Percentiles rank a stretch among this genome's conserved stretches.
These are phyloP conservation scores for Suillus sp. DNA, from an alignment of 768 basidiomycete species.

Conservation along the genomic window DNA sequence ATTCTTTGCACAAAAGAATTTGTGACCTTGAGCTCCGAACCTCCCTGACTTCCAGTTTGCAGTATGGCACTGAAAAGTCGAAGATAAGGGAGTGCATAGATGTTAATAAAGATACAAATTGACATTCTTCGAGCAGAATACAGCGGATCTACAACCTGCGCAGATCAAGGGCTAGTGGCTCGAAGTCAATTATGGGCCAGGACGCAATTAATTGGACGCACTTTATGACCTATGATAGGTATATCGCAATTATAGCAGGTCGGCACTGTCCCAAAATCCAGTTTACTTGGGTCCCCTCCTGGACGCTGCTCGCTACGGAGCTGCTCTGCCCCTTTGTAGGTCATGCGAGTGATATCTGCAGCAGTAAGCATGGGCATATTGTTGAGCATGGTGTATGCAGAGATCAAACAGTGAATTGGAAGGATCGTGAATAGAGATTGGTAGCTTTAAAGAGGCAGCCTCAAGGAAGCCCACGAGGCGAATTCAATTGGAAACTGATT, in stretches of 20 bases:
- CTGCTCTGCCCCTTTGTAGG: conserved; percentile 30
- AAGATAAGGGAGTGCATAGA: neutral
- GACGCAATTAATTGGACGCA: conserved; percentile 9
- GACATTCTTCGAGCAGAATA: conserved; percentile 35
- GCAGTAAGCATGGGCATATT: conserved; percentile 26
- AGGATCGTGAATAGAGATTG: neutral
- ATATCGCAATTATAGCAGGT: conserved; percentile 27
- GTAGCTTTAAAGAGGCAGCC: neutral
- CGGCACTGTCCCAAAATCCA: conserved; percentile 30
- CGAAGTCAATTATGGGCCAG: neutral
- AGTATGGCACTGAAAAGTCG: conserved; percentile 35
- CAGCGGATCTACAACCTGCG: conserved; percentile 30
- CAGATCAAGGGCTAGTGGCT: conserved; percentile 29
- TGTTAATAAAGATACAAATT: neutral
- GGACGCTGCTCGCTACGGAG: conserved; percentile 32
- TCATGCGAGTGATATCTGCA: conserved; percentile 29
- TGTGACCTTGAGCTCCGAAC: conserved; percentile 33
- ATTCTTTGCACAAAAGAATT: conserved; percentile 37
- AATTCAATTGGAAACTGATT: neutral
- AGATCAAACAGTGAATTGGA: neutral
- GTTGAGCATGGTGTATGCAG: conserved; percentile 19
- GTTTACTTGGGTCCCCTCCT: conserved; percentile 29
- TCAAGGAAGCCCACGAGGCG: neutral
- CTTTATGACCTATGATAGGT: conserved; percentile 24
- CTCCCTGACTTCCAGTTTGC: conserved; percentile 37